These are phyloP conservation scores for Talaromyces islandicus DNA, from an alignment of 2,329 filamentous ascomycete species.

Conservation along the genomic window DNA sequence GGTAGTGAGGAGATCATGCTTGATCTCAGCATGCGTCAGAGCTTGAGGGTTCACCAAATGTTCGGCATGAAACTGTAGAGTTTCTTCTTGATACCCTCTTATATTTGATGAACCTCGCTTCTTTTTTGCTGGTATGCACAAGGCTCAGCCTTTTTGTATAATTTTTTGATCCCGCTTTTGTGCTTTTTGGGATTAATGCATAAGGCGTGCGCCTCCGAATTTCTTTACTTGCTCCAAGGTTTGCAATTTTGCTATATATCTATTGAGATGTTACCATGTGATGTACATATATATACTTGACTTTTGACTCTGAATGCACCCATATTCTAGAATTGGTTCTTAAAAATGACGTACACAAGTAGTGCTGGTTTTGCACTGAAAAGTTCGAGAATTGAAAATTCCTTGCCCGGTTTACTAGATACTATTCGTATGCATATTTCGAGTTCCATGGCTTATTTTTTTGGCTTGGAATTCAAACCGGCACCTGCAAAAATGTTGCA, in stretches of 20 bases:
- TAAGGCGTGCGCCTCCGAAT: neutral
- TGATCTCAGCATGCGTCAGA: conserved; percentile 89
- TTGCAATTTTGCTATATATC: neutral
- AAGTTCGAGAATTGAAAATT: neutral
- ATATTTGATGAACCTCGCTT: neutral
- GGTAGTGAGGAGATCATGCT: conserved; percentile 98
- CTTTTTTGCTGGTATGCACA: neutral
- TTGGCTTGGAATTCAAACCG: too few species aligned
- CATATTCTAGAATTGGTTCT: neutral
- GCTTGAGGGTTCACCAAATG: conserved; percentile 78
- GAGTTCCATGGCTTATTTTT: neutral
- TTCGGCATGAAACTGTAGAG: conserved; percentile 89
- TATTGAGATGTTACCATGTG: neutral
- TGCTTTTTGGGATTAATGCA: neutral
- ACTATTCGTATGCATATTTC: neutral
- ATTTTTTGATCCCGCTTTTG: neutral
- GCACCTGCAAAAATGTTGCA: conserved; percentile 11
- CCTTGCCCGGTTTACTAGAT: neutral
- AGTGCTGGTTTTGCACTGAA: neutral
- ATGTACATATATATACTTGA: neutral
- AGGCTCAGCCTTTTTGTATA: neutral
- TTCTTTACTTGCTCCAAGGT: neutral
- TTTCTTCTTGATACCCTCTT: conserved; percentile 10
- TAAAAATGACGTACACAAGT: neutral
- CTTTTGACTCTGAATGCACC: neutral